Conservation (phyloP, 257 asterid genomes). For the Solanum medicagineum region DNA sequence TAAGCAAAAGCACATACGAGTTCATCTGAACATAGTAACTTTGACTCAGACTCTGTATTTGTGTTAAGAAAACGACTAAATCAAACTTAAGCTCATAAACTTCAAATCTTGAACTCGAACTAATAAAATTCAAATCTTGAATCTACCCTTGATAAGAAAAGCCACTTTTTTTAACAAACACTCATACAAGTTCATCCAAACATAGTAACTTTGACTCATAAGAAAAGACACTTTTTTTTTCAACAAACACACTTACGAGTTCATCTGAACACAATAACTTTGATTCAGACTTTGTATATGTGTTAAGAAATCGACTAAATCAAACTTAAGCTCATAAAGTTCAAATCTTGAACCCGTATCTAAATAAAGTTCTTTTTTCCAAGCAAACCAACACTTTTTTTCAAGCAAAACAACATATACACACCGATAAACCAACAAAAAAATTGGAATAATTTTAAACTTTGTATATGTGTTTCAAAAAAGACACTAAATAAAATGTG, state of each 20-base stretch:
- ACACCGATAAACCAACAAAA: too few species aligned
- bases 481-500: too few species aligned
- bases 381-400: too few species aligned
- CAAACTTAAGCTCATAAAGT: neutral
- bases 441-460: too few species aligned
- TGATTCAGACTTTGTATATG: neutral
- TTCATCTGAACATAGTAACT: neutral
- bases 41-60: neutral
- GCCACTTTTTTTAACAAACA: neutral
- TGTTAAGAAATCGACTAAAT: too few species aligned
- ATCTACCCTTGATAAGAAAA: neutral
- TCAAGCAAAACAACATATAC: too few species aligned
- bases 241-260: neutral
- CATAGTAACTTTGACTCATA: neutral
- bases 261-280: neutral
- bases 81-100: neutral
- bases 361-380: too few species aligned
- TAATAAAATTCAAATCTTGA: neutral
- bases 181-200: neutral
- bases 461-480: too few species aligned
- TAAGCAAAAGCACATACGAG: neutral
- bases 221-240: neutral
- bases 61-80: too few species aligned
- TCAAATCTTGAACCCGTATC: neutral
- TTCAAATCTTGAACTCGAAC: too few species aligned